These are phyloP conservation scores for Chlorella ohadii DNA, from an alignment of 139 green algal species.

Conservation along the genomic window DNA sequence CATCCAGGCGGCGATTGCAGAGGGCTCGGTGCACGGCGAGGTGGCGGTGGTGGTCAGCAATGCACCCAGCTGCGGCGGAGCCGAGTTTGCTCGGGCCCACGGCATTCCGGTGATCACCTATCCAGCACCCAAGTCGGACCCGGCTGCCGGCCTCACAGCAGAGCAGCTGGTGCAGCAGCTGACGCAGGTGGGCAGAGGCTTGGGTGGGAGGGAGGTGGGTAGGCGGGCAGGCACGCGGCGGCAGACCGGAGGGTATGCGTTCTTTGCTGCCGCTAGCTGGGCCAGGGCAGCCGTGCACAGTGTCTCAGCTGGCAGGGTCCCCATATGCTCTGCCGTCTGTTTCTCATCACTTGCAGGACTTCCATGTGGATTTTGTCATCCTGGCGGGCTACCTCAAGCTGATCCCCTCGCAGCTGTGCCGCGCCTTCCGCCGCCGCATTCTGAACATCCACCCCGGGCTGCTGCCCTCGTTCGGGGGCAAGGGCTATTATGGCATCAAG, in stretches of 20 bases:
- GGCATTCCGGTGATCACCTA: constrained; percentile 83
- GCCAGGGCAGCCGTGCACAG: too few relatives aligned
- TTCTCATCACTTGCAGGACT: background rate
- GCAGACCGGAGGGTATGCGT: too few relatives aligned
- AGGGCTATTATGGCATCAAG: constrained; percentile 89
- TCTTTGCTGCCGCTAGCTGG: too few relatives aligned
- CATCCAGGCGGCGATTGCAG: constrained; percentile 77
- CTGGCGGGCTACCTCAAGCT: constrained; percentile 98
- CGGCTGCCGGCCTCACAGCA: constrained; percentile 28
- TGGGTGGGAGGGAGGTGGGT: background rate
- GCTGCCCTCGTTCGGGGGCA: constrained; percentile 96
- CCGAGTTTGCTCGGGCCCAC: constrained; percentile 74
- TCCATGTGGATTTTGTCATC: constrained; percentile 78
- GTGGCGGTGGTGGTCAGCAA: constrained; percentile 83
- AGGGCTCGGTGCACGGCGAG: constrained; percentile 73
- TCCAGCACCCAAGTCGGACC: constrained; percentile 64
- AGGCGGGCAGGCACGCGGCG: background rate
- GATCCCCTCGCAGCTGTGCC: constrained; percentile 80
- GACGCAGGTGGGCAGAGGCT: constrained; percentile 15
- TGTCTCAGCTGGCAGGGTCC: too few relatives aligned
- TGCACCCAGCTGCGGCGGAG: constrained; percentile 80
- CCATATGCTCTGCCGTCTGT: background rate
- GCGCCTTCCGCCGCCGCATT: constrained; percentile 80
- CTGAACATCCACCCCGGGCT: constrained; percentile 99
- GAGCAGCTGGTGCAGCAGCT: constrained; percentile 67